A percentile compares a stretch with the other conserved stretches of the same genome.
Conservation (phyloP, 2,329 filamentous ascomycete genomes). For the Beauveria varroae region DNA sequence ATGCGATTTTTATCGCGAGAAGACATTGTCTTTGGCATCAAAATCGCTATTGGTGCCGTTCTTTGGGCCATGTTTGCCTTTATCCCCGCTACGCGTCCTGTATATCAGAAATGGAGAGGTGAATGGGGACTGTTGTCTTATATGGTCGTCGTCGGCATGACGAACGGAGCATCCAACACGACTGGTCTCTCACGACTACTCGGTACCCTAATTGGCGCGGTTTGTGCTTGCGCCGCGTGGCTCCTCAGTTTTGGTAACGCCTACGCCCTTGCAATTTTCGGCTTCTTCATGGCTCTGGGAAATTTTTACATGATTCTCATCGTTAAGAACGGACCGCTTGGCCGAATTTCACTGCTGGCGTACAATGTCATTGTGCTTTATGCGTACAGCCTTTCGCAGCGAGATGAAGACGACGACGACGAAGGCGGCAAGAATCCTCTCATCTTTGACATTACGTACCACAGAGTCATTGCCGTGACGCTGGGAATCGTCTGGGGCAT, state of each 20-base stretch:
- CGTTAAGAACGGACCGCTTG: constrained; percentile 77
- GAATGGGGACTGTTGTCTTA: constrained; percentile 96
- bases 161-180: constrained; percentile 90
- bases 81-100: constrained; percentile 65
- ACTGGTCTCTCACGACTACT: constrained; percentile 81
- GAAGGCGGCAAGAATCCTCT: constrained; percentile 78
- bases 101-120: constrained; percentile 82
- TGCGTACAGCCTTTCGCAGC: constrained; percentile 79
- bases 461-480: constrained; percentile 80
- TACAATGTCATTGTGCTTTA: constrained; percentile 96
- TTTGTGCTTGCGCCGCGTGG: constrained; percentile 72
- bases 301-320: constrained; percentile 89
- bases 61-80: constrained; percentile 88
- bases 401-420: constrained; percentile 74
- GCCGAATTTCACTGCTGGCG: constrained; percentile 86
- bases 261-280: constrained; percentile 67
- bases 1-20: constrained; percentile 45
- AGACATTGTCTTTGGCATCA: constrained; percentile 71
- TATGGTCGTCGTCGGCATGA: constrained; percentile 98
- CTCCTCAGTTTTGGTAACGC: constrained; percentile 66
- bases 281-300: constrained; percentile 71
- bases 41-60: constrained; percentile 84
- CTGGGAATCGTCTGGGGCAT: constrained; percentile 88
- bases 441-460: constrained; percentile 80
- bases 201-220: constrained; percentile 76